phyloP scores from a whole-genome alignment of 140 eudicot species.

The Stevia rebaudiana region DNA sequence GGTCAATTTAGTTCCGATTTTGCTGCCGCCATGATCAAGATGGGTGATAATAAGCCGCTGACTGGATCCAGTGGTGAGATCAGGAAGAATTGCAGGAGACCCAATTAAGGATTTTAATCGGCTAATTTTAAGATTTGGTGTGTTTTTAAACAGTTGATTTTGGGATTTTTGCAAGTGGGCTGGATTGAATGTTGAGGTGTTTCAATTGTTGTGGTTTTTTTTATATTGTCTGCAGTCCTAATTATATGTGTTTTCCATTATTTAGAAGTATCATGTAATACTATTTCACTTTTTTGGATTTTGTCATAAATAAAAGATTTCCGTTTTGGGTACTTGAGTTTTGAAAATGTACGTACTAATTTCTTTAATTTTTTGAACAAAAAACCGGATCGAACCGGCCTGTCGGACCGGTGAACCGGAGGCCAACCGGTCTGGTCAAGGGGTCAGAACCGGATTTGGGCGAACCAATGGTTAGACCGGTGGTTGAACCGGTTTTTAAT shows the following conservation, averaged over 20 bases:
- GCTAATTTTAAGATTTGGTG: too few species aligned
- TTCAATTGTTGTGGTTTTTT: not conserved
- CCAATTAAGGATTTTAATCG: slow-evolving; percentile 30
- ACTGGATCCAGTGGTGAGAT: slow-evolving; percentile 87
- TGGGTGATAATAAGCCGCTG: slow-evolving; percentile 78
- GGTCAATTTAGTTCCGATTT: slow-evolving; percentile 54
- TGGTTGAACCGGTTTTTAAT: too few species aligned
- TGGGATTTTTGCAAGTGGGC: not conserved
- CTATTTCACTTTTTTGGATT: not conserved
- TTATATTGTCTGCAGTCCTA: not conserved
- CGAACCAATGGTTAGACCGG: too few species aligned
- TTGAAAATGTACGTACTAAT: too few species aligned
- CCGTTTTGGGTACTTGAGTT: not conserved
- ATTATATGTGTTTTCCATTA: not conserved
- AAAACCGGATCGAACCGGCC: too few species aligned
- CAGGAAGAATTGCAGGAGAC: slow-evolving; percentile 77
- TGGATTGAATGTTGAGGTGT: slow-evolving; percentile 10
- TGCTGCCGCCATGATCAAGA: slow-evolving; percentile 68
- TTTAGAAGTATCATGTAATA: not conserved
- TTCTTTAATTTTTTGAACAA: too few species aligned
- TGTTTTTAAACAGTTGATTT: not conserved
- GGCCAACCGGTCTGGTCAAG: too few species aligned
- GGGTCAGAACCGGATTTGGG: too few species aligned
- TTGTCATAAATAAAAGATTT: not conserved
- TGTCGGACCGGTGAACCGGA: too few species aligned